Percentiles rank a stretch among this genome's conserved stretches.
Conservation (phyloP, 371 early-diverging fungal species). For the Actinomortierella ambigua region DNA sequence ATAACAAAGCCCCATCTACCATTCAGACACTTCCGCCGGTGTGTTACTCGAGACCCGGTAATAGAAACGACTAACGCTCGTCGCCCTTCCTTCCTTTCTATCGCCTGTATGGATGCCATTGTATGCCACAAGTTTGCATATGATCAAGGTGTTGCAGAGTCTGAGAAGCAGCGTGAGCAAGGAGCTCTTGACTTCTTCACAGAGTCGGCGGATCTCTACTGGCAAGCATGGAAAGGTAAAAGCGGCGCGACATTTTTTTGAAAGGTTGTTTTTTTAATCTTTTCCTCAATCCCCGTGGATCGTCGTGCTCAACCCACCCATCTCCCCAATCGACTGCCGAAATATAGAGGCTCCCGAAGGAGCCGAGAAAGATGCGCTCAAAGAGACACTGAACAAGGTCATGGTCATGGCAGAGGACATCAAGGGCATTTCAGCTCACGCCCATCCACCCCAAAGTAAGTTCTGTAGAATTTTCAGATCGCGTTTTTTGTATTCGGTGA, state of each 20-base stretch:
- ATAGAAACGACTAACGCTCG: too few relatives aligned
- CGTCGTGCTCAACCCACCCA: too few relatives aligned
- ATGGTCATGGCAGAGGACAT: constrained; percentile 37
- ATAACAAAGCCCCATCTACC: not conserved
- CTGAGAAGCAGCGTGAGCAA: constrained; percentile 33
- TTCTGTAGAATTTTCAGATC: not conserved
- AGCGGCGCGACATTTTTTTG: too few relatives aligned
- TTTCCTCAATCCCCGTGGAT: too few relatives aligned
- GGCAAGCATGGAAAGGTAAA: constrained; percentile 42
- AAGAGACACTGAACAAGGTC: constrained; percentile 27
- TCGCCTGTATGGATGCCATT: not conserved
- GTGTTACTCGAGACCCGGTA: too few relatives aligned
- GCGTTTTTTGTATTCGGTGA: too few relatives aligned
- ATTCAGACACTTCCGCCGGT: too few relatives aligned
- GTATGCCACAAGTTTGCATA: constrained; percentile 21
- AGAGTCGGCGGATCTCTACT: constrained; percentile 40
- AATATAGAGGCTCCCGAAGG: constrained; percentile 34
- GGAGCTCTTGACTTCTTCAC: constrained; percentile 41
- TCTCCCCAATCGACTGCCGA: not conserved
- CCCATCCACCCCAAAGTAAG: constrained; percentile 25
- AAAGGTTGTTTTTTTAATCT: too few relatives aligned
- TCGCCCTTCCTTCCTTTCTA: too few relatives aligned
- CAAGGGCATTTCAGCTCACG: constrained; percentile 24
- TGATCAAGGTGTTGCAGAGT: constrained; percentile 37
- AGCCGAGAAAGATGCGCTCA: constrained; percentile 17